phyloP scores from a whole-genome alignment of 257 asterid genomes.

The Ilex asprella region DNA sequence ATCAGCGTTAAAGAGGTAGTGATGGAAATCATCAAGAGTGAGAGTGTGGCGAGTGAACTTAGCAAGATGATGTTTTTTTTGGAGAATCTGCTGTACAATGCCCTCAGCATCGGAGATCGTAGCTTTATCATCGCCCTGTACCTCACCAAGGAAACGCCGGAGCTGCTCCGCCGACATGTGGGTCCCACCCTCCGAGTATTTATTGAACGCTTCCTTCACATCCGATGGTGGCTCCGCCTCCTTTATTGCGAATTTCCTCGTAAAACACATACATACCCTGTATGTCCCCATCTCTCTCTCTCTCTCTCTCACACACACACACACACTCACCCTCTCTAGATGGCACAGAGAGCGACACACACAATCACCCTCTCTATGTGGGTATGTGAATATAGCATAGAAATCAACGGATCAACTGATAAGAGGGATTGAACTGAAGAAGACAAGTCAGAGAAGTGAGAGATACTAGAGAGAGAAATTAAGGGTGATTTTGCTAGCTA shows the following conservation, averaged over 20 bases:
- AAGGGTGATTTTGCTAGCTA: too few relatives aligned
- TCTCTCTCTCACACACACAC: too few relatives aligned
- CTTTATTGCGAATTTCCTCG: slow-evolving; percentile 44
- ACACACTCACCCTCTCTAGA: too few relatives aligned
- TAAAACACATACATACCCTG: slow-evolving; percentile 52
- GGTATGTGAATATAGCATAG: too few relatives aligned
- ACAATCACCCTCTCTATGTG: too few relatives aligned
- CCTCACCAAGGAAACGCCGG: background rate
- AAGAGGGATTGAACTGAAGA: too few relatives aligned
- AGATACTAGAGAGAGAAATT: too few relatives aligned
- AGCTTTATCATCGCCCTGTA: background rate
- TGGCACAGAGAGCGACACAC: too few relatives aligned
- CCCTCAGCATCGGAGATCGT: slow-evolving; percentile 1
- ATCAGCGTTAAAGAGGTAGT: background rate
- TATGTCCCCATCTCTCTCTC: slow-evolving; percentile 35
- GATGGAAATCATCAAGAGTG: slow-evolving; percentile 2
- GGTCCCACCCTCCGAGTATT: background rate
- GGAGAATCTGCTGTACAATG: slow-evolving; percentile 1
- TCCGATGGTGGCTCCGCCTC: slow-evolving; percentile 62
- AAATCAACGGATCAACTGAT: too few relatives aligned
- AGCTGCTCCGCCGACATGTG: slow-evolving; percentile 6
- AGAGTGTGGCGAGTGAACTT: background rate
- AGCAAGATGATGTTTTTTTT: background rate
- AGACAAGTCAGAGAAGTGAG: too few relatives aligned
- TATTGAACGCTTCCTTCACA: slow-evolving; percentile 35